Evolutionary conservation across 2,329 filamentous ascomycete species (phyloP), one percentile per base, ranked within the genome.

Genomic region (Pezizomycotina sp.): DNA sequence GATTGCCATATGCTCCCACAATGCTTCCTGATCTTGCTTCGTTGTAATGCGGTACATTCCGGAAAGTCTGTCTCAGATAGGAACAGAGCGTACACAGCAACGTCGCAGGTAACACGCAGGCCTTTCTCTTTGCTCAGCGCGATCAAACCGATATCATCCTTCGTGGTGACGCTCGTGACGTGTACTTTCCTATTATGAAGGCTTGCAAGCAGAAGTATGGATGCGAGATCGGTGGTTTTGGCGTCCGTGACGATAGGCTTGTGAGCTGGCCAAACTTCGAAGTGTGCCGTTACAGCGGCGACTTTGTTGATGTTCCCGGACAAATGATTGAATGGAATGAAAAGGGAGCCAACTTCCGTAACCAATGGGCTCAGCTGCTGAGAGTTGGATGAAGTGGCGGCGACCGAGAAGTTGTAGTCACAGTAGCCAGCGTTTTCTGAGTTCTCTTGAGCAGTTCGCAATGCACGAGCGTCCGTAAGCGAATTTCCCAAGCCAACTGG

Each of bases 231-330:
- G 1, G 76, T 81, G 37, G 74, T 71, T 62, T 80, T 81, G 33
- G 78, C 79, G 57, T 84, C 78, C 0, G 79, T 84, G 51, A 84
- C 64, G 50, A 84, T 79, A 31, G 78, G 77, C 62, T 84, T 84
- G 62, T 71, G 74, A 3, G 64, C 62, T 22, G 78, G 78, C 78
- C 78, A 84, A 15, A 72, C 66, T 43, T 74, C 74, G 52, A 84
- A 84, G 61, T 84, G 78, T 42, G 74, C 70, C 34, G 76, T 80
- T 44, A 83, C 76, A 6, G 77, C 72, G 13, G 78, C 76, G 28
- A 83, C 78, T 62, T 81, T 81, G 66, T 72, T 82, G 56, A 84
- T 82, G 56, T 83, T 84, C 49, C 77, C 77, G 42, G 76, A 78
- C 16, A 83, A 62, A 56, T 80, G 63, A 58, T 84, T 81, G 64